Percentiles rank a stretch among this genome's conserved stretches.
These are phyloP conservation scores for Saccharomyces pastorianus DNA, from an alignment of 1,139 yeast species.

Conservation along the genomic window DNA sequence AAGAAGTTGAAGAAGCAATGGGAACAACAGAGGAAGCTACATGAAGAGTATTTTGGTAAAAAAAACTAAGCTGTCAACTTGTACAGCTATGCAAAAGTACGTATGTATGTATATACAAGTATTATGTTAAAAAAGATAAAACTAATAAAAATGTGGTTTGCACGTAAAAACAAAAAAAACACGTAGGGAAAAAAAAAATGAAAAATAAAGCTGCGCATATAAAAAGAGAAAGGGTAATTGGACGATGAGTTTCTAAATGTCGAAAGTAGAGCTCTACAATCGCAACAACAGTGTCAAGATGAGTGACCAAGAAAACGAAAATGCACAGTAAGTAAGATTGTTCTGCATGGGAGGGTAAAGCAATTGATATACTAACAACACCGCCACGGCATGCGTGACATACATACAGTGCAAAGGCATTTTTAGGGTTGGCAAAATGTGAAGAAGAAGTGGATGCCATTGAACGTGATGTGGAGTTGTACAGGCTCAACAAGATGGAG, in stretches of 20 bases:
- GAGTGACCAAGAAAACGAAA: background rate
- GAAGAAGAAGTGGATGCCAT: constrained; percentile 49
- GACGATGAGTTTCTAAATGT: background rate
- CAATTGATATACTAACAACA: constrained; percentile 3
- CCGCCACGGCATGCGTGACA: background rate
- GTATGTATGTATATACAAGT: background rate
- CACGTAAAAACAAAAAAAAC: too few species aligned
- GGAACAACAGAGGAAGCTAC: constrained; percentile 74
- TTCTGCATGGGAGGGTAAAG: background rate
- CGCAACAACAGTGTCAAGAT: background rate
- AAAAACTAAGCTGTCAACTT: background rate
- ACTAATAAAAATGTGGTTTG: background rate
- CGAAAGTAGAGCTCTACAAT: background rate
- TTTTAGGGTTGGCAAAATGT: constrained; percentile 42
- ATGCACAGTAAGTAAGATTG: background rate
- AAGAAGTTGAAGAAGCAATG: constrained; percentile 75
- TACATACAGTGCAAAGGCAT: constrained; percentile 18
- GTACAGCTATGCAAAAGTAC: background rate
- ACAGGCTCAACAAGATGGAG: constrained; percentile 43
- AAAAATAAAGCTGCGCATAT: background rate
- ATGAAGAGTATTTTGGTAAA: constrained; percentile 47
- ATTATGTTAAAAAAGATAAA: background rate
- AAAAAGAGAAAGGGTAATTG: background rate
- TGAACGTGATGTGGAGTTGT: constrained; percentile 48
- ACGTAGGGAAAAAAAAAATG: background rate